Base-by-base conservation (phyloP, 1,284 basidiomycete species). In the Leccinum angustisporum region DNA sequence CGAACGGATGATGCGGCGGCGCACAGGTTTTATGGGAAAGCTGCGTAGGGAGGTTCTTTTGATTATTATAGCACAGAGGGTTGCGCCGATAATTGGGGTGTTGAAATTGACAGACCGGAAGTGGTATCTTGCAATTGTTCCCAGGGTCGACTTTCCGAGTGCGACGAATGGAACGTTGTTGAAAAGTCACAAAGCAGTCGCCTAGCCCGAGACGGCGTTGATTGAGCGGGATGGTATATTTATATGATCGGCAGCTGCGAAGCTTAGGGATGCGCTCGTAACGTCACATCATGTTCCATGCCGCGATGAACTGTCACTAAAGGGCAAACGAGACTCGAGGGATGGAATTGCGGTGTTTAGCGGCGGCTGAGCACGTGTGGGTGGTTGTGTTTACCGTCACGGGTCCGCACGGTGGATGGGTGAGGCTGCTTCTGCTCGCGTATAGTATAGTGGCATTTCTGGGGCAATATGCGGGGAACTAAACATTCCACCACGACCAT, bases 221-320 rank as follows among this genome's bases (percentile, higher is more conserved):
- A 50, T 65, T 52, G 8, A 21, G 54, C 50, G 63, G 65, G 25
- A 31, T 5, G 16, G 13, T 25, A 21, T 25, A 46, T 25, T 51
- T 18, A 62, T 25, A 50, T 52, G 65, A 64, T 64, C 51, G 65
- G 61, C 66, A 10, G 34, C 25, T 34, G 25, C n/a, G 62, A 66
- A 64, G 38, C 16, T 9, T 9, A 43, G n/a, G 40, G 43, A 46
- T 30, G 54, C 10, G 30, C 14, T 58, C 34, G 54, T 50, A 52
- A 50, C 61, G 61, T 64, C 60, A 51, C 11, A 63, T 51, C 43
- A 11, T 25, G 50, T 14, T 18, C 60, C 58, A 61, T 55, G 58
- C 9, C 13, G 30, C 21, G n/a, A 21, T 14, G 56, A 25, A 3
- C 25, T 25, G 25, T 25, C 25, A 21, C 40, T 36, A 14, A 38